Conservation (phyloP, 1,284 basidiomycete species). For the Moesziomyces parantarcticus region DNA sequence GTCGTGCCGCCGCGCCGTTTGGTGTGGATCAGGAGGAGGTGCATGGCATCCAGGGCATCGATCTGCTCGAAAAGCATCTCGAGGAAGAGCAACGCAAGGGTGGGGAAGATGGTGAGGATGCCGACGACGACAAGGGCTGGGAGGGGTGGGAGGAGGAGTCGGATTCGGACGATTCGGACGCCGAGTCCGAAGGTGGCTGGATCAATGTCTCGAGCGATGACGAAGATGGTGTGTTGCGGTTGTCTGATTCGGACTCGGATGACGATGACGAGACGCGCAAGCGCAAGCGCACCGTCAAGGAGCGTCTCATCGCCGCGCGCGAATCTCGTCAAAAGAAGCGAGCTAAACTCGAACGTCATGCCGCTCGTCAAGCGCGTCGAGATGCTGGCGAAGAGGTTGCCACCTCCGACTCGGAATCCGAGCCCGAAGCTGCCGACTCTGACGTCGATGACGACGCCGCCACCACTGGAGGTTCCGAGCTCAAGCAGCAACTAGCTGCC, state of each 20-base stretch:
- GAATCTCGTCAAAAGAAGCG: conserved; percentile 55
- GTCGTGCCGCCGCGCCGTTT: conserved; percentile 73
- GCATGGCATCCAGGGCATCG: conserved; percentile 83
- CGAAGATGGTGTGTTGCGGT: conserved; percentile 71
- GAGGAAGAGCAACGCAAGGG: conserved; percentile 46
- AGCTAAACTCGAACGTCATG: conserved; percentile 49
- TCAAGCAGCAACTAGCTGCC: conserved; percentile 20
- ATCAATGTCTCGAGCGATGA: conserved; percentile 82
- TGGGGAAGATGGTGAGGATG: conserved; percentile 69
- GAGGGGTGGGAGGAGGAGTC: conserved; percentile 89
- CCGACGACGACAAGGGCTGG: conserved; percentile 80
- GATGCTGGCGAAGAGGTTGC: conserved; percentile 55
- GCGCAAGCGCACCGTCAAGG: conserved; percentile 42
- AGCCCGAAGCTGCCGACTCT: conserved; percentile 65
- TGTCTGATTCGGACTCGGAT: conserved; percentile 81
- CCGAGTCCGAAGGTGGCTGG: conserved; percentile 76
- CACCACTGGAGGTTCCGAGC: conserved; percentile 4
- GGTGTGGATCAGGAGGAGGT: conserved; percentile 79
- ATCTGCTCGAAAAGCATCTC: conserved; percentile 65
- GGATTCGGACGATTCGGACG: conserved; percentile 76
- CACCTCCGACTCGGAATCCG: conserved; percentile 58
- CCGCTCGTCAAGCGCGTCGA: conserved; percentile 65
- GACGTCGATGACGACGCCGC: conserved; percentile 42
- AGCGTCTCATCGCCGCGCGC: conserved; percentile 37
- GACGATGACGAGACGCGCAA: conserved; percentile 73